Conservation (phyloP, 2,329 filamentous ascomycete genomes). For the Penicillium sp. region DNA sequence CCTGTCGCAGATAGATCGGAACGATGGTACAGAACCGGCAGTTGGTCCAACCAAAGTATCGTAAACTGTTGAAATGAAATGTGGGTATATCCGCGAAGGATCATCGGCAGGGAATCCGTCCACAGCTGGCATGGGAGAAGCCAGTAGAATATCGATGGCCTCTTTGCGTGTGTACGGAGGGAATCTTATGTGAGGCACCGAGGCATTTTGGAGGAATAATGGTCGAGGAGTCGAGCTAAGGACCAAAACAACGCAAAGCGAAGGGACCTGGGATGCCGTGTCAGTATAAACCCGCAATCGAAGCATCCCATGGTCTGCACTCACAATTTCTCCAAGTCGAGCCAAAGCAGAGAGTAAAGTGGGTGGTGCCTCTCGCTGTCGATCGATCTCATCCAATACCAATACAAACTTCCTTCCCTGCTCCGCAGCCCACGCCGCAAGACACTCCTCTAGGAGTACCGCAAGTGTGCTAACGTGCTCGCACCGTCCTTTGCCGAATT, state of each 20-base stretch:
- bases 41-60: slow-evolving; percentile 80
- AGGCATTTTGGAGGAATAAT: slow-evolving; percentile 65
- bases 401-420: slow-evolving; percentile 65
- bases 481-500: slow-evolving; percentile 59
- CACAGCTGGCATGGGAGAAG: slow-evolving; percentile 45
- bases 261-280: slow-evolving; percentile 62
- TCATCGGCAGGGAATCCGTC: slow-evolving; percentile 30
- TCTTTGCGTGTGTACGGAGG: slow-evolving; percentile 79
- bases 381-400: slow-evolving; percentile 84
- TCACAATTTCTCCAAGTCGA: slow-evolving; percentile 74
- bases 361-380: slow-evolving; percentile 72
- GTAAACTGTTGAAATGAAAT: slow-evolving; percentile 80
- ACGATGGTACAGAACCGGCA: slow-evolving; percentile 72
- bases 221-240: slow-evolving; percentile 66
- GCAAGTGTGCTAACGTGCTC: slow-evolving; percentile 76
- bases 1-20: slow-evolving; percentile 65
- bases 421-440: slow-evolving; percentile 31
- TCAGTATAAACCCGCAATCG: too few relatives aligned
- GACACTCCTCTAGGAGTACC: slow-evolving; percentile 61
- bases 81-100: slow-evolving; percentile 48
- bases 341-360: slow-evolving; percentile 79
- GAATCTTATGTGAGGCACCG: slow-evolving; percentile 76
- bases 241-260: slow-evolving; percentile 72
- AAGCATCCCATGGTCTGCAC: slow-evolving; percentile 29
- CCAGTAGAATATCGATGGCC: slow-evolving; percentile 72